Percentiles rank a stretch among this genome's conserved stretches.
These are phyloP conservation scores for Chlorella sp. DNA, from an alignment of 139 green algal species.

Conservation along the genomic window DNA sequence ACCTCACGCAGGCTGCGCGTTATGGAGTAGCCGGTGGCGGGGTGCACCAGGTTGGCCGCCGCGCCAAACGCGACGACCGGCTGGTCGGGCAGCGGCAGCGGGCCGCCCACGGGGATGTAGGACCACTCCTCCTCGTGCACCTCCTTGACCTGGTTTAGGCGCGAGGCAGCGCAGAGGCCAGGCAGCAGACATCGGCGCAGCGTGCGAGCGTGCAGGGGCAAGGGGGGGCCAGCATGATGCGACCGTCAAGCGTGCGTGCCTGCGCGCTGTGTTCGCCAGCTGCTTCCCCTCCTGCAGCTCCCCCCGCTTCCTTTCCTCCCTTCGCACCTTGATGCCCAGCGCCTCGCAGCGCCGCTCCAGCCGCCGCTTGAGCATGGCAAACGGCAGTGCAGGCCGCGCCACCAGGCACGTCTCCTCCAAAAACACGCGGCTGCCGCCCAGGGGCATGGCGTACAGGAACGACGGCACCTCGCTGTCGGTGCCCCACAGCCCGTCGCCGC, in stretches of 20 bases:
- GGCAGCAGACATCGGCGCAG: neutral
- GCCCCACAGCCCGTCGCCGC: conserved; percentile 37
- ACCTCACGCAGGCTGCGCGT: conserved; percentile 81
- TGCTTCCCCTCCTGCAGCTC: no score
- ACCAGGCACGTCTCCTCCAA: conserved; percentile 97
- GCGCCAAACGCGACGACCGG: conserved; percentile 83
- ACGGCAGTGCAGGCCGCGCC: conserved; percentile 83
- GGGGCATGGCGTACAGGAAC: conserved; percentile 99
- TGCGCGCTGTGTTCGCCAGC: no score
- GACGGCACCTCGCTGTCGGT: conserved; percentile 79
- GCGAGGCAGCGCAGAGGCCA: neutral
- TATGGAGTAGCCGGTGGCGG: conserved; percentile 92
- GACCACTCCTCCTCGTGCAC: conserved; percentile 92
- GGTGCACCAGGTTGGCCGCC: conserved; percentile 94
- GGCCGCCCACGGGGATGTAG: conserved; percentile 91
- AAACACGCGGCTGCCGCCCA: conserved; percentile 77
- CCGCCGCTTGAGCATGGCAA: conserved; percentile 89
- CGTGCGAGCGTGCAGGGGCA: neutral
- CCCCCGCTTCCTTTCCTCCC: no score
- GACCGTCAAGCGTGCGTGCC: neutral
- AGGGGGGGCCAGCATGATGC: no score
- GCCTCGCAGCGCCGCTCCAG: conserved; percentile 78
- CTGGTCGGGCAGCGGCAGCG: conserved; percentile 67
- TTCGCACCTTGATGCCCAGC: conserved; percentile 44
- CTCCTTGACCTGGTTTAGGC: conserved; percentile 37